A percentile compares a stretch with the other conserved stretches of the same genome.
Evolutionary conservation across 2,329 filamentous ascomycete species (phyloP).

Genomic region (Pseudogymnoascus sp.): DNA sequence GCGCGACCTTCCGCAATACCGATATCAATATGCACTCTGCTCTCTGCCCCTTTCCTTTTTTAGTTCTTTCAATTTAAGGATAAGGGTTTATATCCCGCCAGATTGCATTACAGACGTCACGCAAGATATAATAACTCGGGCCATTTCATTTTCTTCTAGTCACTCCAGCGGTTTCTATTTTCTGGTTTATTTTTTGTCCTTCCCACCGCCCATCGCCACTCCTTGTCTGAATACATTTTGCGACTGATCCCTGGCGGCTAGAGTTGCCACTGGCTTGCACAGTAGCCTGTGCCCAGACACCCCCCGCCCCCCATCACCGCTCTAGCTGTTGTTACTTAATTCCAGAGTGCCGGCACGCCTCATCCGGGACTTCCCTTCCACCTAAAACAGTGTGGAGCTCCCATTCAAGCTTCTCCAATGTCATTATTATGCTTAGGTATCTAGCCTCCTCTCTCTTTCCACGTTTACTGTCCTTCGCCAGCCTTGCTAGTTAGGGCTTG

Average conservation of each 20-base stretch:
- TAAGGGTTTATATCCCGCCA: background rate
- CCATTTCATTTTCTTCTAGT: background rate
- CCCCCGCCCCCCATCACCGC: background rate
- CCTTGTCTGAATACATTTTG: slow-evolving; percentile 1
- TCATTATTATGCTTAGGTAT: slow-evolving; percentile 11
- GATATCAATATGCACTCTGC: slow-evolving; percentile 1
- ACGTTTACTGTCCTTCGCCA: background rate
- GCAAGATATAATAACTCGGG: slow-evolving; percentile 3
- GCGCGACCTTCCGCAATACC: slow-evolving; percentile 8
- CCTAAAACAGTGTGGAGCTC: slow-evolving; percentile 9
- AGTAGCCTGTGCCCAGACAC: slow-evolving; percentile 1
- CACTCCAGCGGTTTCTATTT: background rate
- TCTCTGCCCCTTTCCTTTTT: background rate
- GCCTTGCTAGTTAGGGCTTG: background rate
- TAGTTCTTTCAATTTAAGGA: background rate
- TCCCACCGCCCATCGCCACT: background rate
- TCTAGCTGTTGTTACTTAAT: slow-evolving; percentile 6
- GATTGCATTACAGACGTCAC: slow-evolving; percentile 1
- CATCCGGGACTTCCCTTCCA: slow-evolving; percentile 12
- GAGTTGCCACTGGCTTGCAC: slow-evolving; percentile 7
- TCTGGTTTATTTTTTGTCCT: background rate
- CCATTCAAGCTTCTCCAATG: slow-evolving; percentile 10
- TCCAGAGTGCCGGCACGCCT: slow-evolving; percentile 9
- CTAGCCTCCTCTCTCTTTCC: slow-evolving; percentile 1
- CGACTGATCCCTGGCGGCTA: slow-evolving; percentile 2